Evolutionary conservation across 1,284 basidiomycete species (phyloP).

Genomic region (Wallemia ichthyophaga): DNA sequence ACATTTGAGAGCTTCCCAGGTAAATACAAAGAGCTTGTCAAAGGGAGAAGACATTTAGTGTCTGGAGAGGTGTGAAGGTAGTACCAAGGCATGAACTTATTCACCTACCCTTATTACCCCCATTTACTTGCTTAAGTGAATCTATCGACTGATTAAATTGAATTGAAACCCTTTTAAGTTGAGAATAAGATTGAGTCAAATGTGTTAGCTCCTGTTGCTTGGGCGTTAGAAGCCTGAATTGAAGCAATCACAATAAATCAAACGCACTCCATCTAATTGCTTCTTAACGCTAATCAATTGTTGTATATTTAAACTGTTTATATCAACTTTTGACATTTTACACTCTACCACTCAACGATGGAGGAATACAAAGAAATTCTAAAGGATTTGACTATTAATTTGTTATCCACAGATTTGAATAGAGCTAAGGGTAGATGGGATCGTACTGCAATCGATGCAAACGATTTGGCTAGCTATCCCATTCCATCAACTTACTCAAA

Average conservation of each 20-base stretch:
- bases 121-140: conserved; percentile 46
- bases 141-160: conserved; percentile 73
- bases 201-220: conserved; percentile 56
- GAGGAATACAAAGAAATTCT: neutral
- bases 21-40: conserved; percentile 82
- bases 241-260: too few relatives aligned
- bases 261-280: conserved; percentile 77
- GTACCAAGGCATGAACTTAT: neutral
- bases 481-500: neutral
- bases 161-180: conserved; percentile 68
- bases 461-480: neutral
- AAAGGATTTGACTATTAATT: neutral
- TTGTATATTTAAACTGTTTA: conserved; percentile 15
- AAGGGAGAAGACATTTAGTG: conserved; percentile 61
- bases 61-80: conserved; percentile 20
- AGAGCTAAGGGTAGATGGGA: neutral
- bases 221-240: neutral
- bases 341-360: neutral
- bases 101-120: conserved; percentile 34
- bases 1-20: conserved; percentile 60
- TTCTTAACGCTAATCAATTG: conserved; percentile 60
- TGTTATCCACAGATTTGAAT: neutral
- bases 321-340: neutral
- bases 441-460: neutral
- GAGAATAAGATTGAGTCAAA: conserved; percentile 66